Evolutionary conservation across 2,329 filamentous ascomycete species (phyloP), one percentile per base, ranked within the genome.

Genomic region (Sphaceloma murrayae): DNA sequence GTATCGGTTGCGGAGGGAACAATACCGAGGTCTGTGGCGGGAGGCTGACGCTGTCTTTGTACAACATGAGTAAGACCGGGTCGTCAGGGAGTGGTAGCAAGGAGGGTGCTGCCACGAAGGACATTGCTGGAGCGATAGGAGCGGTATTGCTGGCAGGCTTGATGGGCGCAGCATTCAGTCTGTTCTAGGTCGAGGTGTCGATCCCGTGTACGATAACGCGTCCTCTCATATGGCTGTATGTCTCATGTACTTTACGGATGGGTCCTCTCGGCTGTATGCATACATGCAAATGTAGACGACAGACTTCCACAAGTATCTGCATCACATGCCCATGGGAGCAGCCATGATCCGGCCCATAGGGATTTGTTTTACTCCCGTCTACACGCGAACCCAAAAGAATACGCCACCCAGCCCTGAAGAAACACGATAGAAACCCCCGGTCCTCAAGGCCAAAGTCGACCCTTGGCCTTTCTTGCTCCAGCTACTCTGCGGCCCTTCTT

Each of bases 1-100:
- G 69, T 46, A 64, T 69, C 22, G 58, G 71, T 0, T 80, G 77
- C 51, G 67, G 71, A 34, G 76, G 74, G 2, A 69, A 75, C 54
- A 58, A 59, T 11, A 63, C 59, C 1, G 64, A 72, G 38, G 61
- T 69, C 2, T 80, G 76, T 48, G 76, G 76, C 13, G 76, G 75
- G 1, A 53, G 62, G 4, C 54, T 77, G 47, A 50, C 56, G 3
- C 27, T 60, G 7, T 54, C 53, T 2, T 45, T 59, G 8, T 60
- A 58, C 44, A 59, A 59, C 42, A 42, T 54, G 9, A 38, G 33
- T 19, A 34, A 44, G 24, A 43, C 27, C 17, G 26, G n/a, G 26
- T 42, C 21, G 22, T 27, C 34, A 5, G 16, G 22, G n/a, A 13
- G 22, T 19, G 36, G 36, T 8, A 19, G 34, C 19, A 24, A 43